Evolutionary conservation across 192 early-diverging fungal species (phyloP), one percentile per base, ranked within the genome.

Genomic region (Linnemannia hyalina): DNA sequence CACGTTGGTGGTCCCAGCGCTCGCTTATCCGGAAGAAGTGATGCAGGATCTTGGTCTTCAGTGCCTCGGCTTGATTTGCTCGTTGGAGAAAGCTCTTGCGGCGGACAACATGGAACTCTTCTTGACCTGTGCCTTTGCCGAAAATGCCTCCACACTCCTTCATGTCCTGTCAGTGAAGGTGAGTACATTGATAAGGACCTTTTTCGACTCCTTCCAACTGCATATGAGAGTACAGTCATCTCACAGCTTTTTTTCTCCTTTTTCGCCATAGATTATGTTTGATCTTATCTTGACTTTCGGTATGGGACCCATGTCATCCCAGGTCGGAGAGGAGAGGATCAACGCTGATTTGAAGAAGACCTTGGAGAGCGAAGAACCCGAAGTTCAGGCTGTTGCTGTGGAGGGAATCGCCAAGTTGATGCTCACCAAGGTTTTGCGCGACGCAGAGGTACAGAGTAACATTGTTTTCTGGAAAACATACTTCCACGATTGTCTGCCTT

Each of bases 401-500:
- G 95, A 97, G 88, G 97, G 97, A 7, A 81, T 95, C 36, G 91
- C 95, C 29, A 95, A 95, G 84, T 79, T 98, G 42, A 91, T 94
- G 89, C 80, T 93, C 9, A 83, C 87, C 4, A 76, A 72, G 68
- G 74, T 90, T 73, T 80, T 89, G 46, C 81, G 88, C 15, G 81
- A 90, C 47, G 70, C 89, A 23, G 83, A 88, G 69, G 90, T 91
- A 80, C 36, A n/a, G 36, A 10, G 11, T 32, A 22, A 7, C 16
- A 40, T 40, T 40, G 38, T 6, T 40, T 40, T 40, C 38, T 40
- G 38, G 38, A 40, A 40, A 40, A 40, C 38, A 6, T 40, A 40
- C 38, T 40, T 40, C 38, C 38, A 40, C 3, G 38, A 40, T 40
- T 29, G 73, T 70, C 74, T 63, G 54, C 74, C 26, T 78, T 54